A percentile compares a stretch with the other conserved stretches of the same genome.
Evolutionary conservation across 805 yeast species (phyloP).

Genomic region (Clavispora carvajalis): DNA sequence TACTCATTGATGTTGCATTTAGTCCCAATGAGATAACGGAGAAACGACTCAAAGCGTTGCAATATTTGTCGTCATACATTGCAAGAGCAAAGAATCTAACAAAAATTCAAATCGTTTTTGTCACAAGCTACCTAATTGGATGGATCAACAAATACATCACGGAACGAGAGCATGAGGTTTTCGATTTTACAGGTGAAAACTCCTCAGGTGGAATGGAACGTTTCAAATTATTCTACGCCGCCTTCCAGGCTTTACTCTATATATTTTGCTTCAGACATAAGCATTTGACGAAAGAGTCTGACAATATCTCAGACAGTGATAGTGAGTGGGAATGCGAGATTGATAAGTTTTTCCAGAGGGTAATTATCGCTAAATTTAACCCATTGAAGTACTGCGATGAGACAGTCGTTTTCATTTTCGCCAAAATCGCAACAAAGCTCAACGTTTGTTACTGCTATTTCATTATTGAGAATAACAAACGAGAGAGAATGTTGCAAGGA

Average conservation of each 20-base stretch:
- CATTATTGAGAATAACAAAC: slow-evolving; percentile 83
- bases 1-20: slow-evolving; percentile 79
- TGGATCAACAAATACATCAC: slow-evolving; percentile 80
- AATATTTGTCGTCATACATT: slow-evolving; percentile 83
- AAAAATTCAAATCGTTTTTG: slow-evolving; percentile 69
- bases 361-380: slow-evolving; percentile 82
- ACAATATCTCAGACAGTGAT: slow-evolving; percentile 14
- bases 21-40: slow-evolving; percentile 63
- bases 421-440: slow-evolving; percentile 83
- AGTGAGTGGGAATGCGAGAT: slow-evolving; percentile 71
- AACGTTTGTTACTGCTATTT: slow-evolving; percentile 91
- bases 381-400: slow-evolving; percentile 92
- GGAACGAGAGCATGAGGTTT: slow-evolving; percentile 82
- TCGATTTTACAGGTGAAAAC: slow-evolving; percentile 25
- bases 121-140: slow-evolving; percentile 72
- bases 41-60: slow-evolving; percentile 82
- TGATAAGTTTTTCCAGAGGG: slow-evolving; percentile 82
- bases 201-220: slow-evolving; percentile 73
- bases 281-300: slow-evolving; percentile 39
- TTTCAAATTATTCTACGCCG: slow-evolving; percentile 83
- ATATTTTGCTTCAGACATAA: slow-evolving; percentile 86
- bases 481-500: slow-evolving; percentile 53
- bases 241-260: slow-evolving; percentile 84
- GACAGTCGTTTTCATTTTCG: slow-evolving; percentile 89
- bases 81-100: slow-evolving; percentile 78